Evolutionary conservation across 164 flowering plant genomes (phyloP).

Genomic region (Nymphaea colorata): DNA sequence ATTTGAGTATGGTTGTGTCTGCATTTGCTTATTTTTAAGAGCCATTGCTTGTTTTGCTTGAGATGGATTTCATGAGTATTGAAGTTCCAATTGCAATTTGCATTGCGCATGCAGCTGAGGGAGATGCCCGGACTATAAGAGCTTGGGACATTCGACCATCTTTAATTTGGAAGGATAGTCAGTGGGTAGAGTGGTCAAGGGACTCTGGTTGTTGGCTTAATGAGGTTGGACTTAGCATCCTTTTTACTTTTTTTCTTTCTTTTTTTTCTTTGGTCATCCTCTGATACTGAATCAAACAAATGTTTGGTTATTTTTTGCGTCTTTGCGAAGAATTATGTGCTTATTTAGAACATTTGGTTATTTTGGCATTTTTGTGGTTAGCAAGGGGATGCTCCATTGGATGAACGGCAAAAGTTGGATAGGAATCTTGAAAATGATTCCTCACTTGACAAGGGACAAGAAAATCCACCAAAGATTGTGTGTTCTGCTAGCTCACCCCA

Average conservation of each 20-base stretch:
- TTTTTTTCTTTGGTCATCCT: neutral
- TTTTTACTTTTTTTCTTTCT: neutral
- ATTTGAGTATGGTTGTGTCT: neutral
- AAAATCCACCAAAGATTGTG: conserved; percentile 15
- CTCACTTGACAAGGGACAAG: conserved; percentile 31
- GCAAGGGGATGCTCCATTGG: conserved; percentile 39
- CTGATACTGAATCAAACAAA: too few relatives aligned
- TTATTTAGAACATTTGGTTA: too few relatives aligned
- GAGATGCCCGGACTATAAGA: conserved; percentile 46
- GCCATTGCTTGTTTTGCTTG: neutral
- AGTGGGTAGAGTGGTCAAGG: conserved; percentile 62
- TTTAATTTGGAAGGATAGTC: conserved; percentile 68
- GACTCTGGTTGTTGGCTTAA: neutral
- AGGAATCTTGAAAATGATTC: conserved; percentile 4
- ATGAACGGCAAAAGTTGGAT: conserved; percentile 48
- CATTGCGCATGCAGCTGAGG: conserved; percentile 34
- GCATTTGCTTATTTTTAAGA: neutral
- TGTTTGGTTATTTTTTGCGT: too few relatives aligned
- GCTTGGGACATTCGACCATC: conserved; percentile 84
- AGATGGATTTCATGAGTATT: neutral
- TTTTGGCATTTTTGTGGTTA: neutral
- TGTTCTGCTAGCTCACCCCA: conserved; percentile 27
- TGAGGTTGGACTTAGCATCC: neutral
- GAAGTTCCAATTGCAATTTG: neutral
- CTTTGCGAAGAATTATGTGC: too few relatives aligned